Base-by-base conservation (phyloP, 2,329 filamentous ascomycete species). In the Epichloe sibirici region DNA sequence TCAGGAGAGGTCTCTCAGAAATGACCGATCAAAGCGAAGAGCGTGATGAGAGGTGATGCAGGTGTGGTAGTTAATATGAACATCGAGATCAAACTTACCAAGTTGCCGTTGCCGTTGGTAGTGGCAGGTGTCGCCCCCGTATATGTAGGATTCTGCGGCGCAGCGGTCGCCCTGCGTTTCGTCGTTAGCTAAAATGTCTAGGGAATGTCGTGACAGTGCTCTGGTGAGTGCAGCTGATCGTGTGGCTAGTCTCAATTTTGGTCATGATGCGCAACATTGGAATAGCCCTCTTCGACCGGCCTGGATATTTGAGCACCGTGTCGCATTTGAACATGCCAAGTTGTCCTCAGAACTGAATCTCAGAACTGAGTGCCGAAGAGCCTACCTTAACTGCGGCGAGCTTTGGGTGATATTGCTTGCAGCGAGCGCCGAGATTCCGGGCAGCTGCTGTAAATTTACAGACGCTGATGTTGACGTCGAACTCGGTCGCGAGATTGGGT, bases 401-500 rank as follows among this genome's bases (percentile, higher is more conserved):
- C 63, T 68, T 11, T 66, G 65, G 17, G 67, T 63, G 31, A 67
- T 66, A 56, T 65, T 69, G 44, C 64, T 70, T 28, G 71, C 64
- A 39, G 73, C 72, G 45, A 78, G 64, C 3, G 72, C 66, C 12
- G 72, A 67, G 35, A 78, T 71, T 37, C 68, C 70, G 8, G 75
- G 69, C 40, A 78, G 63, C 43, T 78, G 74, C 15, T 69, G 67
- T 53, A 69, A 45, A 28, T 62, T 61, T 34, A 71, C 62, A 15
- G 73, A 72, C 17, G 67, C 69, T 21, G 71, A 67, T 1, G 74
- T 73, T 3, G 76, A 75, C 3, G 72, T 72, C 35, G 76, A 76
- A 58, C 69, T 72, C 23, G 74, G 74, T 57, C 72, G 69, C 34
- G 76, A 76, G 54, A 76, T 72, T 17, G 72, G 67, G 56, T 80